Evolutionary conservation across 192 early-diverging fungal species (phyloP).

Genomic region (Umbelopsis isabellina): DNA sequence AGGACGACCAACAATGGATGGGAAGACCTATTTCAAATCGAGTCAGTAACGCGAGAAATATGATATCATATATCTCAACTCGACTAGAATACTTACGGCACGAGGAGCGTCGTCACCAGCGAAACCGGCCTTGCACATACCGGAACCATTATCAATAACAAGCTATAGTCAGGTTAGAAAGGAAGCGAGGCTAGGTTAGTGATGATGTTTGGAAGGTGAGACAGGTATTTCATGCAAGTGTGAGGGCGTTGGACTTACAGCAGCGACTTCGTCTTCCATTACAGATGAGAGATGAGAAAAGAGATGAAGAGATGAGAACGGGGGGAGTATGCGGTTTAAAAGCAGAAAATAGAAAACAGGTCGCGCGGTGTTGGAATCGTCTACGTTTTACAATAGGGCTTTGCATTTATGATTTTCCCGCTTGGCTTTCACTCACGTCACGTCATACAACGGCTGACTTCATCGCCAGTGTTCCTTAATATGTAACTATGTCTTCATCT

Average conservation of each 20-base stretch:
- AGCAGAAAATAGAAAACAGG: conserved; percentile 6
- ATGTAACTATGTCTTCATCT: neutral
- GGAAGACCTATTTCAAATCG: conserved; percentile 57
- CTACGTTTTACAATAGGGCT: conserved; percentile 14
- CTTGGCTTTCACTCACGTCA: neutral
- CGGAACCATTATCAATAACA: conserved; percentile 93
- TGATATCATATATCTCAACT: neutral
- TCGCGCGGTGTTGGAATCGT: conserved; percentile 14
- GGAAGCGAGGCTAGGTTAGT: conserved; percentile 17
- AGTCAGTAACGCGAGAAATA: too few relatives aligned
- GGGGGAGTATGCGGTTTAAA: conserved; percentile 3
- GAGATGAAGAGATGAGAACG: conserved; percentile 14
- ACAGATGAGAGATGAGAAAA: conserved; percentile 22
- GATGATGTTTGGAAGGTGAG: neutral
- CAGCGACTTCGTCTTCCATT: conserved; percentile 85
- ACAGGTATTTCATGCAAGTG: neutral
- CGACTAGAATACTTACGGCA: conserved; percentile 60
- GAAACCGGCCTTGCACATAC: conserved; percentile 96
- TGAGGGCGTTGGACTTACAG: conserved; percentile 56
- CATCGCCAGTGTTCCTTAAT: conserved; percentile 7
- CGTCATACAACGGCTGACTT: conserved; percentile 10
- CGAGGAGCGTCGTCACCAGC: conserved; percentile 91
- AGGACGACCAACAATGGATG: conserved; percentile 85
- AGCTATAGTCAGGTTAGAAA: conserved; percentile 49
- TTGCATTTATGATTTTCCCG: neutral